Evolutionary conservation across 2,329 filamentous ascomycete genomes (phyloP), one percentile per base, ranked within the genome.

Genomic region (Colletotrichum australisinense): DNA sequence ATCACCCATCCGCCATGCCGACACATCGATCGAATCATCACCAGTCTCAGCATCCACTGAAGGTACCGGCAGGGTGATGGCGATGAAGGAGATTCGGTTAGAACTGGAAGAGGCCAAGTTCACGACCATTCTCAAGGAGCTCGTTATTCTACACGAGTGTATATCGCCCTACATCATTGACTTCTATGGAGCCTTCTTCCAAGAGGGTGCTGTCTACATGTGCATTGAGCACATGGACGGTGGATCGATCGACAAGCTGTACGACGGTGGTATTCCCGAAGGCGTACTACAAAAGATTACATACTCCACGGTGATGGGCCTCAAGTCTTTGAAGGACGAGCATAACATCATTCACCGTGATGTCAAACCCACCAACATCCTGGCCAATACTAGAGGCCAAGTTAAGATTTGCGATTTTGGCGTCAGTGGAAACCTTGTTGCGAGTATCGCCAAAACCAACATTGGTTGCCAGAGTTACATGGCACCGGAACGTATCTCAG

Each of bases 181-280:
- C 80, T 99, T 99, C 79, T 99, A 98, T 81, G 97, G 97, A 1
- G 97, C 97, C 5, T 99, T 99, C 82, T 99, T 98, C 87, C 97
- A 99, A 80, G 97, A 99, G 85, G 96, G 97, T 32, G 97, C 97
- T 0, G 97, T 99, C 1, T 99, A 99, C 83, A 98, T 99, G 82
- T 99, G 97, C 84, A 98, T 99, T 82, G 97, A 99, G 84, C 98
- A 95, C 84, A 99, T 99, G 97, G 95, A 99, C 80, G 97, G 97
- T 59, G 97, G 97, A 8, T 98, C 95, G 49, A 95, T 98, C 80
- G 97, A 99, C 87, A 98, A 98, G 83, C 85, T 99, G 14, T 99
- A 99, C 81, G 90, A 90, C 12, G 94, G 95, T 73, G 97, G 97
- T 57, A 93, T 99, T 11, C 95, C 97, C 0, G 97, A 99, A 81